These are phyloP conservation scores for Conticribra guillardii DNA, from an alignment of 108 stramenopile species.

Conservation along the genomic window DNA sequence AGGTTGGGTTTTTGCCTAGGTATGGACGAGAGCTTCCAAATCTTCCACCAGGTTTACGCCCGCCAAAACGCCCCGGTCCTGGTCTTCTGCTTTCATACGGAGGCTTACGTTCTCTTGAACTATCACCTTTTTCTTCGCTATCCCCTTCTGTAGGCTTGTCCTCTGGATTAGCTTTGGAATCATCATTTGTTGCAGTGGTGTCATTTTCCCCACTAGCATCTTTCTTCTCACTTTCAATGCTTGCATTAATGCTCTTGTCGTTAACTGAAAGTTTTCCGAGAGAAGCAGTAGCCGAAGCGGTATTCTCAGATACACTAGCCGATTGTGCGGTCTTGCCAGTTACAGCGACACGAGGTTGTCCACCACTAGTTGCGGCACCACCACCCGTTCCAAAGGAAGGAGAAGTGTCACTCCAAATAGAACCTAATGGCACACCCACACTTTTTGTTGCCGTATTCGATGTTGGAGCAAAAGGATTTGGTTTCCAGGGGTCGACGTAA, in stretches of 20 bases:
- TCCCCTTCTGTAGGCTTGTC: neutral
- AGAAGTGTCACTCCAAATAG: slow-evolving; percentile 32
- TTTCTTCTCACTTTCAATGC: slow-evolving; percentile 4
- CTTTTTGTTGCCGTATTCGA: slow-evolving; percentile 1
- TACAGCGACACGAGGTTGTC: neutral
- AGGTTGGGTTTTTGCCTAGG: neutral
- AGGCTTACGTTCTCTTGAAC: neutral
- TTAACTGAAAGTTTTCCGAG: slow-evolving; percentile 4
- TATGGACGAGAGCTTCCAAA: neutral
- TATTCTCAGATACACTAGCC: neutral
- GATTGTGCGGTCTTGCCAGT: slow-evolving; percentile 4
- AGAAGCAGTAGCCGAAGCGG: neutral
- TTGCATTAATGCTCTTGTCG: slow-evolving; percentile 4
- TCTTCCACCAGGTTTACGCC: slow-evolving; percentile 2
- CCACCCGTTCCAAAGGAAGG: too few relatives aligned
- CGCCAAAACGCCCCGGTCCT: slow-evolving; percentile 14
- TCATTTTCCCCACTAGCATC: neutral
- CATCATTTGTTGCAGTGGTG: neutral
- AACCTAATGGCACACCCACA: slow-evolving; percentile 17
- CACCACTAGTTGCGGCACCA: too few relatives aligned
- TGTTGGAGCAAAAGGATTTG: slow-evolving; percentile 44
- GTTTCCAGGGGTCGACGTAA: slow-evolving; percentile 41
- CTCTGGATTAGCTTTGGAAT: neutral
- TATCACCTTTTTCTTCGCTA: neutral
- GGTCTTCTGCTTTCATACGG: slow-evolving; percentile 4